A percentile compares a stretch with the other conserved stretches of the same genome.
Evolutionary conservation across 441 rosid species (phyloP).

Genomic region (Jatropha multifida): DNA sequence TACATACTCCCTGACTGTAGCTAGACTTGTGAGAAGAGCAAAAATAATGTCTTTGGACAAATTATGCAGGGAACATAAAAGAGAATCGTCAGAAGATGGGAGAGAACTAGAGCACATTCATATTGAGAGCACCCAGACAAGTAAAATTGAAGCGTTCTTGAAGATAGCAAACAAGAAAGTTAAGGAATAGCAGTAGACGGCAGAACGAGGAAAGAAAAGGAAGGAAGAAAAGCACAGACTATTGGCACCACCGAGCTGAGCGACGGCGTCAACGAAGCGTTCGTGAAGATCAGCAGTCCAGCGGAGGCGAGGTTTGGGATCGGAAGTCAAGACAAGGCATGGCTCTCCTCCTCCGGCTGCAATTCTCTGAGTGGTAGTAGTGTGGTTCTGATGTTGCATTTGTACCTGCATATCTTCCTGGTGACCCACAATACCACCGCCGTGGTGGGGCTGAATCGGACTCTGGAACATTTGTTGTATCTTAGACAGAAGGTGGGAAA

Average conservation of each 20-base stretch:
- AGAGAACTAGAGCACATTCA: neutral
- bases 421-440: constrained; percentile 20
- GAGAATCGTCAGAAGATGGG: neutral
- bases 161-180: neutral
- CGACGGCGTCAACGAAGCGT: constrained; percentile 78
- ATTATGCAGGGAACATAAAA: neutral
- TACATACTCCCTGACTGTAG: neutral
- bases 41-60: neutral
- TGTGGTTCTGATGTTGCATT: constrained; percentile 25
- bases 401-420: constrained; percentile 38
- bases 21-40: neutral
- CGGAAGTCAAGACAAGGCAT: constrained; percentile 73
- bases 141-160: neutral
- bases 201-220: neutral
- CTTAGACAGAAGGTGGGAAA: neutral
- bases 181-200: neutral
- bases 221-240: constrained; percentile 39
- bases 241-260: constrained; percentile 88
- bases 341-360: constrained; percentile 39
- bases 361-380: constrained; percentile 15
- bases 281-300: constrained; percentile 95
- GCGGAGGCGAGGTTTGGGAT: constrained; percentile 90
- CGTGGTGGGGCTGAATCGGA: constrained; percentile 41
- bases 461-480: constrained; percentile 23
- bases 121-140: no score